phyloP scores from a whole-genome alignment of 2,329 filamentous ascomycete genomes.

The Podosphaera fusca region DNA sequence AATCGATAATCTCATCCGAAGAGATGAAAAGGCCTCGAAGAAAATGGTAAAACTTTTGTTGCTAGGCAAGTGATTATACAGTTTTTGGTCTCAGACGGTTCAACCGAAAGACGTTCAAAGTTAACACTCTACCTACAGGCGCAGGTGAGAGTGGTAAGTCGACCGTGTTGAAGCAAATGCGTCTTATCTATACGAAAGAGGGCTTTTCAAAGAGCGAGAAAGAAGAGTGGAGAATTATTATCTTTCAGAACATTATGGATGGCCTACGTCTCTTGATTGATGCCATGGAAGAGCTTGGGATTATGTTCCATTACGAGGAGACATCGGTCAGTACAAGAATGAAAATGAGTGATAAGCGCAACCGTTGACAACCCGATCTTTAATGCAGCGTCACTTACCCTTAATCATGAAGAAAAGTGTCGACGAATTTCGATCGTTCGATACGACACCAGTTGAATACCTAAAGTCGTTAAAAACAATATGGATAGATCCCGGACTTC shows the following conservation, averaged over 20 bases:
- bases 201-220: conserved; percentile 79
- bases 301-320: conserved; percentile 53
- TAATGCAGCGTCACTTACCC: conserved; percentile 49
- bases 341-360: not conserved
- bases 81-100: not conserved
- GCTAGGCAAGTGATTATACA: conserved; percentile 38
- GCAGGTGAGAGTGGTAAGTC: conserved; percentile 92
- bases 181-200: conserved; percentile 68
- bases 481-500: conserved; percentile 68
- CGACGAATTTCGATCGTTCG: conserved; percentile 54
- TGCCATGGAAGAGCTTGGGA: conserved; percentile 68
- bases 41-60: conserved; percentile 86
- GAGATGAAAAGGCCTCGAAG: conserved; percentile 68
- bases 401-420: conserved; percentile 48
- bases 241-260: conserved; percentile 85
- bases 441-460: conserved; percentile 57
- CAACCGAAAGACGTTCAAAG: not conserved
- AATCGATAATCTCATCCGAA: conserved; percentile 66
- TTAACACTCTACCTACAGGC: conserved; percentile 29
- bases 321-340: conserved; percentile 41
- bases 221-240: conserved; percentile 81
- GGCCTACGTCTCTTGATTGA: conserved; percentile 79
- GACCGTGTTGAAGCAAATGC: conserved; percentile 97
- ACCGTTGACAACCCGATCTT: not conserved
- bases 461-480: conserved; percentile 60